phyloP scores from a whole-genome alignment of 2,329 filamentous ascomycete genomes.

The Harringtonia aguacate region DNA sequence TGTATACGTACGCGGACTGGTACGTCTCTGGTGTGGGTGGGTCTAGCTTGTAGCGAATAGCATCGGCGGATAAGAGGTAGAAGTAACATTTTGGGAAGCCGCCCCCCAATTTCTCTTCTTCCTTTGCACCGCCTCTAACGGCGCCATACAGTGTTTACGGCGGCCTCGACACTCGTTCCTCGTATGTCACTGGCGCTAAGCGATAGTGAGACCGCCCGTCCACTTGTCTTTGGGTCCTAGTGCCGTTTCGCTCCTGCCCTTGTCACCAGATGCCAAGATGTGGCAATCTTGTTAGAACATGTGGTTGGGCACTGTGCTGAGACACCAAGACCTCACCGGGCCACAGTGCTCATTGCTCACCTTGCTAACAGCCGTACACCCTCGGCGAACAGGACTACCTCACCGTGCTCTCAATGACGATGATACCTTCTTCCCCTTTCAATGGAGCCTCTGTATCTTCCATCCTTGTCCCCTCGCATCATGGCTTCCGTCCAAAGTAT shows the following conservation, averaged over 20 bases:
- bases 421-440: not conserved
- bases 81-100: not conserved
- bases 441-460: not conserved
- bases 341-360: not conserved
- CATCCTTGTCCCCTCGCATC: no score
- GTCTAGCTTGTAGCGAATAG: not conserved
- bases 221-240: not conserved
- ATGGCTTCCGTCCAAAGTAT: not conserved
- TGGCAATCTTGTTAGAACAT: not conserved
- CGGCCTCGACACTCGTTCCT: not conserved
- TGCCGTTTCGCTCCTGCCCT: not conserved
- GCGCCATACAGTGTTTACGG: not conserved
- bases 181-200: conserved; percentile 1
- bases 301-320: not conserved
- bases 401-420: not conserved
- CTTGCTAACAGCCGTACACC: not conserved
- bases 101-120: not conserved
- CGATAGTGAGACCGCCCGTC: not conserved
- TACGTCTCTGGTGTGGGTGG: not conserved
- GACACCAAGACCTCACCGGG: not conserved
- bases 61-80: not conserved
- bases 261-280: not conserved
- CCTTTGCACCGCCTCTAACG: not conserved
- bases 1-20: not conserved
- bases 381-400: not conserved